Base-by-base conservation (phyloP, 2,329 filamentous ascomycete species). In the Clonostachys byssicola region DNA sequence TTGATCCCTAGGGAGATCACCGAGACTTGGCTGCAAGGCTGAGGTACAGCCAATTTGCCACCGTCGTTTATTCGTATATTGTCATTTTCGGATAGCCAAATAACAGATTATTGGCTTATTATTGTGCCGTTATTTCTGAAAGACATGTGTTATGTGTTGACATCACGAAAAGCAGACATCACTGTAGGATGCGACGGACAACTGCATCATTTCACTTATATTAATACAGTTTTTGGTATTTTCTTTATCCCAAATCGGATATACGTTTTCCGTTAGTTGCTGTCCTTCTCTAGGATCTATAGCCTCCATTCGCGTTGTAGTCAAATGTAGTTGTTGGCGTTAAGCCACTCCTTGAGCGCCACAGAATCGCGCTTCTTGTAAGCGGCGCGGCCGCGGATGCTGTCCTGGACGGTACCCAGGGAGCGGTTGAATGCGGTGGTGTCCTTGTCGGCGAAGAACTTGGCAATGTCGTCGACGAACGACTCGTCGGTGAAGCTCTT, bases 401-500 rank as follows among this genome's bases (percentile, higher is more conserved):
- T 91, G 64, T 97, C 94, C 63, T 85, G 85, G 52, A 92, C 86
- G 54, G 95, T 89, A 54, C 86, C 85, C 45, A 99, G 70, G 5
- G 89, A 92, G 47, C 94, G 85, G 64, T 95, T 88, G 66, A 92
- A 97, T 43, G 85, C 88, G 58, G 83, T 83, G 16, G 88, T 92
- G 60, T 97, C 89, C 74, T 92, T 95, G 58, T 80, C 79, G 57
- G 80, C 77, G 74, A 97, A 99, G 76, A 99, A 99, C 4, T 70
- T 65, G 44, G 85, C 77, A 58, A 99, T 94, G 46, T 96, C 90
- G 53, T 83, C 75, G 52, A 89, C 79, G 14, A 82, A 77, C 52
- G 79, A 77, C 13, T 74, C 70, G 56, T 90, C 85, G 4, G 88
- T 81, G 63, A 95, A 97, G 61, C 88, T 88, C 59, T 81, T 82